Conservation (phyloP, 1,139 yeast species). For the Saccharomyces hybrid region DNA sequence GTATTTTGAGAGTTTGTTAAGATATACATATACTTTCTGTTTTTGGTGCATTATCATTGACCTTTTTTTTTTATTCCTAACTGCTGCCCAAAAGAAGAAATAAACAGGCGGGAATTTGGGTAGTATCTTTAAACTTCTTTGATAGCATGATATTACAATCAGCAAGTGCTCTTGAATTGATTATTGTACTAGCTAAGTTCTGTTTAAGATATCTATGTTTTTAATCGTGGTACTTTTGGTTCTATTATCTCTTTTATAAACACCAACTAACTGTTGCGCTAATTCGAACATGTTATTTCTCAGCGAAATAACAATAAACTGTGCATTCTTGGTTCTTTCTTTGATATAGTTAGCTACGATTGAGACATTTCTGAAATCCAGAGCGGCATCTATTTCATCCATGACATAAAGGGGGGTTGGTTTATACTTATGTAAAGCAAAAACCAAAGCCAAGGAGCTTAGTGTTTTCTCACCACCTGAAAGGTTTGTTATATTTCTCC, state of each 20-base stretch:
- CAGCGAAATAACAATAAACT: slow-evolving; percentile 88
- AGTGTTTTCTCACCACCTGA: slow-evolving; percentile 98
- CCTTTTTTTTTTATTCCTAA: too few species aligned
- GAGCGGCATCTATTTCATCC: slow-evolving; percentile 99
- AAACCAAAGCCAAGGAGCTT: slow-evolving; percentile 89
- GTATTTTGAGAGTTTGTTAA: neutral
- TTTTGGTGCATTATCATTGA: neutral
- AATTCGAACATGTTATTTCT: slow-evolving; percentile 97
- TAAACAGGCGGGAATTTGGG: neutral
- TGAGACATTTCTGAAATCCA: slow-evolving; percentile 93
- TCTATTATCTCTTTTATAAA: slow-evolving; percentile 88
- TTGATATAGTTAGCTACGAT: slow-evolving; percentile 96
- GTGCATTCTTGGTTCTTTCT: slow-evolving; percentile 93
- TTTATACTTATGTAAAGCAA: slow-evolving; percentile 91
- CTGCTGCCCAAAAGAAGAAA: neutral
- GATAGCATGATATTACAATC: neutral
- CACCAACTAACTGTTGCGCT: slow-evolving; percentile 89
- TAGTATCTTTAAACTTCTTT: too few species aligned
- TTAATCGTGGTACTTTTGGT: slow-evolving; percentile 74
- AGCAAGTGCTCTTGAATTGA: neutral
- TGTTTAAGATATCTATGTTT: slow-evolving; percentile 43
- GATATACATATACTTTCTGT: too few species aligned
- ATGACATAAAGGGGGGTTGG: slow-evolving; percentile 97
- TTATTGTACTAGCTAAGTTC: slow-evolving; percentile 3
- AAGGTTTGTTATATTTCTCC: slow-evolving; percentile 90